phyloP scores from a whole-genome alignment of 306 rosid species.

The Vigna unguiculata region DNA sequence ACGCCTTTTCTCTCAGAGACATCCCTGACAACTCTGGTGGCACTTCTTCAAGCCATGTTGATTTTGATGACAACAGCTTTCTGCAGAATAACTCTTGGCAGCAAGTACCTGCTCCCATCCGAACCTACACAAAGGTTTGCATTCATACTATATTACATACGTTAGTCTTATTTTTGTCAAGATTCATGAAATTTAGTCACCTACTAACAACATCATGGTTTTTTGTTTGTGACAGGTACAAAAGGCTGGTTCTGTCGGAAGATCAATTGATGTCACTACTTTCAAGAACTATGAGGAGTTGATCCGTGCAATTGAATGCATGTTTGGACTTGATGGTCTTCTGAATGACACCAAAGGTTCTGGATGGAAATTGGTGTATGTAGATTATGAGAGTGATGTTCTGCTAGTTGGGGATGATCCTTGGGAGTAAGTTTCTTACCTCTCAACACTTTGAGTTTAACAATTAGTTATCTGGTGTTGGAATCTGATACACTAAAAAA shows the following conservation, averaged over 20 bases:
- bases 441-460: neutral
- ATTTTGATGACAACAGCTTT: constrained; percentile 84
- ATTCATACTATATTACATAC: neutral
- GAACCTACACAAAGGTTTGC: constrained; percentile 87
- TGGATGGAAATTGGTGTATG: constrained; percentile 92
- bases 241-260: constrained; percentile 95
- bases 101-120: constrained; percentile 70
- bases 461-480: neutral
- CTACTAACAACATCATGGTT: constrained; percentile 7
- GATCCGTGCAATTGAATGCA: constrained; percentile 82
- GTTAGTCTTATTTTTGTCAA: neutral
- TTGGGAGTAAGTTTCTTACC: constrained; percentile 81
- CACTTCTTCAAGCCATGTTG: constrained; percentile 86
- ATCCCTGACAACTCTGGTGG: constrained; percentile 68
- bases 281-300: constrained; percentile 82
- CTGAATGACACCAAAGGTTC: constrained; percentile 88
- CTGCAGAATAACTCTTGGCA: constrained; percentile 88
- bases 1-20: constrained; percentile 71
- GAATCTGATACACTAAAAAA: constrained; percentile 12
- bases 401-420: constrained; percentile 97
- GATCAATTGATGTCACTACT: constrained; percentile 88
- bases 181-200: neutral
- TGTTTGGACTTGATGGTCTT: constrained; percentile 93
- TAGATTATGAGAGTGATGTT: constrained; percentile 90
- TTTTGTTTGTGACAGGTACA: constrained; percentile 67